Percentiles rank a stretch among this genome's conserved stretches.
Conservation (phyloP, 2,329 filamentous ascomycete genomes). For the Paraphaeosphaeria minitans region DNA sequence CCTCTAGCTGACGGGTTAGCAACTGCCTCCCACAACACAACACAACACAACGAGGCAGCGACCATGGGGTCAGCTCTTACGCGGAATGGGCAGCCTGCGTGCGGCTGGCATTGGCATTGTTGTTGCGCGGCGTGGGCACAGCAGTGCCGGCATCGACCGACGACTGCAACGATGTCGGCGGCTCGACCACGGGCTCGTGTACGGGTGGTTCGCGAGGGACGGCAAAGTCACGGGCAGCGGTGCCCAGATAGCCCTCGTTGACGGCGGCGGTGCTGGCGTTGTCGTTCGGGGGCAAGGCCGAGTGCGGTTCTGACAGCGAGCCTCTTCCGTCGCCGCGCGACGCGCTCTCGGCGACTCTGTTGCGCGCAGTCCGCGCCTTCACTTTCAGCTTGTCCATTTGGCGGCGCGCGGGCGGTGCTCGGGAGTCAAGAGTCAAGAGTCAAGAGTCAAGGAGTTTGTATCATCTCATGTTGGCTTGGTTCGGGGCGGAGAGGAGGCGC, state of each 20-base stretch:
- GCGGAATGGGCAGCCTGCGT: slow-evolving; percentile 20
- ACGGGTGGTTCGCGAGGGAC: slow-evolving; percentile 21
- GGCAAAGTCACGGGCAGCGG: slow-evolving; percentile 43
- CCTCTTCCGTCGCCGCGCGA: slow-evolving; percentile 34
- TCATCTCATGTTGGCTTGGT: neutral
- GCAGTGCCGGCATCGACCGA: slow-evolving; percentile 42
- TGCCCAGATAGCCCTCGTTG: slow-evolving; percentile 40
- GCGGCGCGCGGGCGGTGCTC: neutral
- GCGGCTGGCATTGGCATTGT: slow-evolving; percentile 17
- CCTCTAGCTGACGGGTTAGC: slow-evolving; percentile 13
- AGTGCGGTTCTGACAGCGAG: slow-evolving; percentile 36
- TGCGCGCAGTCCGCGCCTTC: slow-evolving; percentile 43
- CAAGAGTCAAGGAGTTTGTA: neutral
- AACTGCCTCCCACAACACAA: slow-evolving; percentile 23
- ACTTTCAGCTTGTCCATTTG: slow-evolving; percentile 44
- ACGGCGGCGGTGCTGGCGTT: slow-evolving; percentile 39
- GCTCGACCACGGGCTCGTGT: slow-evolving; percentile 31
- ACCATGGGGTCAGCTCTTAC: slow-evolving; percentile 19
- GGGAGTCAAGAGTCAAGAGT: neutral
- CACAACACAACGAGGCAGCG: neutral
- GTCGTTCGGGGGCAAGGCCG: slow-evolving; percentile 36
- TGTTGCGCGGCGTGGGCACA: slow-evolving; percentile 33
- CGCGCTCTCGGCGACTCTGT: slow-evolving; percentile 34
- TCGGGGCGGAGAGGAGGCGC: neutral
- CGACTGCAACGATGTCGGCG: slow-evolving; percentile 43